A percentile compares a stretch with the other conserved stretches of the same genome.
phyloP scores from a whole-genome alignment of 148 eudicot genomes.

The Camellia granthamiana region DNA sequence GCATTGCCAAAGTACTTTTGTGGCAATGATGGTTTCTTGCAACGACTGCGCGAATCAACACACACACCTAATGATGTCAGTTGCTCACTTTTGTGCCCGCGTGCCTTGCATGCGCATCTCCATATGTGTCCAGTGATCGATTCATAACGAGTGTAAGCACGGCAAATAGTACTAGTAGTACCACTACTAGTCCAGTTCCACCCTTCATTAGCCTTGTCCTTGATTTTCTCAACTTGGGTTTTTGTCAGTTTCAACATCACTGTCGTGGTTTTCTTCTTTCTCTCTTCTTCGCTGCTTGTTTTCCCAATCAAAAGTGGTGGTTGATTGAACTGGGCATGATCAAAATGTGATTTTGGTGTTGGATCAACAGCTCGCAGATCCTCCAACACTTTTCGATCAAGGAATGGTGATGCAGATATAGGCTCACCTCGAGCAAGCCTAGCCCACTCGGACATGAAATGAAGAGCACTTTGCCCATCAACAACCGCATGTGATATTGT shows the following conservation, averaged over 20 bases:
- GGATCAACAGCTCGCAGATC: slow-evolving; percentile 20
- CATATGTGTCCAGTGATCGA: slow-evolving; percentile 42
- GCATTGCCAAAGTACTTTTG: slow-evolving; percentile 53
- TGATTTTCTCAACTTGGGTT: slow-evolving; percentile 31
- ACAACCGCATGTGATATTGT: slow-evolving; percentile 34
- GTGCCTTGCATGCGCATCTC: slow-evolving; percentile 43
- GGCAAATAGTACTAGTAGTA: not conserved
- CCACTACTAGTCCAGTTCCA: not conserved
- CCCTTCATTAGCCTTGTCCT: slow-evolving; percentile 24
- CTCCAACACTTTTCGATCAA: slow-evolving; percentile 24
- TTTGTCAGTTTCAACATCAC: slow-evolving; percentile 26
- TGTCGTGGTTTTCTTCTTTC: slow-evolving; percentile 18
- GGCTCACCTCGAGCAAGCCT: slow-evolving; percentile 39
- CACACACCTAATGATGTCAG: slow-evolving; percentile 20
- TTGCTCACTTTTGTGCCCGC: slow-evolving; percentile 26
- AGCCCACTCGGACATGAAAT: slow-evolving; percentile 49
- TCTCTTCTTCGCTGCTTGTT: slow-evolving; percentile 14
- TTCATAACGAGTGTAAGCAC: slow-evolving; percentile 42
- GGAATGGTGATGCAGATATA: slow-evolving; percentile 23
- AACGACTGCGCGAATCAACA: slow-evolving; percentile 32
- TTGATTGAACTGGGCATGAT: slow-evolving; percentile 17
- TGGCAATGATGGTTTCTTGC: slow-evolving; percentile 39
- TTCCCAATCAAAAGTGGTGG: slow-evolving; percentile 31
- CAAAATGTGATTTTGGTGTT: not conserved
- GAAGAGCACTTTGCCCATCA: slow-evolving; percentile 45